Conservation (phyloP, 2,329 filamentous ascomycete genomes). For the Tolypocladium inflatum region DNA sequence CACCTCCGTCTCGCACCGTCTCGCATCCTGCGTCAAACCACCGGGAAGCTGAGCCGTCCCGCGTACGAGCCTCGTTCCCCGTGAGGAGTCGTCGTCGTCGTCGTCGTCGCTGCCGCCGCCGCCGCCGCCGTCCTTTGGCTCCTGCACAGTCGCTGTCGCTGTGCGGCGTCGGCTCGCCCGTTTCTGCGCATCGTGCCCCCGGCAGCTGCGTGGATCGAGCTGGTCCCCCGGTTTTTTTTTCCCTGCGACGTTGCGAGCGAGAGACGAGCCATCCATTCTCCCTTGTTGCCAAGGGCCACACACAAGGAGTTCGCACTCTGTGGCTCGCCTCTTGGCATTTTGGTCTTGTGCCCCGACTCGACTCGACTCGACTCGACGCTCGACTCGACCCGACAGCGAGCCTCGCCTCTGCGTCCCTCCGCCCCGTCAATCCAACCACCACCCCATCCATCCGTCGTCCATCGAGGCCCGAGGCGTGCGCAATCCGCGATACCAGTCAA, state of each 20-base stretch:
- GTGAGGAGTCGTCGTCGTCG: too few species aligned
- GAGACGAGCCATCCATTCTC: not conserved
- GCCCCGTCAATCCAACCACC: not conserved
- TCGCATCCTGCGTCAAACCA: not conserved
- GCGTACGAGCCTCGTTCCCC: not conserved
- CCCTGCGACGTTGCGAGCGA: not conserved
- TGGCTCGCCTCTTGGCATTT: not conserved
- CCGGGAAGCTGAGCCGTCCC: not conserved
- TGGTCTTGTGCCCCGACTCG: not conserved
- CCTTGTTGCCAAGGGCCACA: not conserved
- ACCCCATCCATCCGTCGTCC: not conserved
- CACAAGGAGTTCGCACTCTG: not conserved
- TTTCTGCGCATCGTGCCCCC: not conserved
- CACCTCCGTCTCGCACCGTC: not conserved
- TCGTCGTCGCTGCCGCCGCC: too few species aligned
- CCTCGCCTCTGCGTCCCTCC: not conserved
- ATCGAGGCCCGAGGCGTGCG: not conserved
- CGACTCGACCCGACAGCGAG: not conserved
- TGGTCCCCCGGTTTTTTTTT: constrained; percentile 1
- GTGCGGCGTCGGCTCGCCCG: not conserved
- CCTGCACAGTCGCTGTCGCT: not conserved
- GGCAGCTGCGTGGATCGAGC: not conserved
- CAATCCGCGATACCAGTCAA: constrained; percentile 18
- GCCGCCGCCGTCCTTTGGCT: not conserved
- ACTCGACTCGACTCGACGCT: not conserved